Evolutionary conservation across 208 protist species (phyloP).

Genomic region (Wallacemonas rigidus): DNA sequence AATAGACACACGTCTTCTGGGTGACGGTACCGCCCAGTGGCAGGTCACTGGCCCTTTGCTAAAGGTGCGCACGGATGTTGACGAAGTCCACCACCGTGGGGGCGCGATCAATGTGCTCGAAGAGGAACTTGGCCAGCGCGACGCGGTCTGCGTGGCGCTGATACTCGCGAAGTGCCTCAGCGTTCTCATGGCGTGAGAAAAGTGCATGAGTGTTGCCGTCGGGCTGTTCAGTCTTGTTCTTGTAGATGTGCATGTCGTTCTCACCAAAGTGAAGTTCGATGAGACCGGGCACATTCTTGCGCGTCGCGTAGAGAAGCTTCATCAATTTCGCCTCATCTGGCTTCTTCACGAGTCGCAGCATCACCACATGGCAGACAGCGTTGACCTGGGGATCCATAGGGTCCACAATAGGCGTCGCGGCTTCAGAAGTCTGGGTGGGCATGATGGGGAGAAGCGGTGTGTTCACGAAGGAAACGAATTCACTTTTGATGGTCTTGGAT

Average conservation of each 20-base stretch:
- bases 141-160: constrained; percentile 39
- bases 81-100: constrained; percentile 60
- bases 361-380: constrained; percentile 45
- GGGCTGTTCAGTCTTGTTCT: constrained; percentile 30
- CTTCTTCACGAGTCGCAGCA: constrained; percentile 36
- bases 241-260: constrained; percentile 43
- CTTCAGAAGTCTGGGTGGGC: not conserved
- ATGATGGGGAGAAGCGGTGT: not conserved
- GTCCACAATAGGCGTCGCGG: not conserved
- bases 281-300: constrained; percentile 39
- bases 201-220: constrained; percentile 52
- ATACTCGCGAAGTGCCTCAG: constrained; percentile 34
- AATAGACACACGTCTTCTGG: too few relatives aligned
- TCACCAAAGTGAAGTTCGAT: constrained; percentile 70
- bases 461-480: too few relatives aligned
- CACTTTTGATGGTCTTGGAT: too few relatives aligned
- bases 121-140: constrained; percentile 37
- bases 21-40: too few relatives aligned
- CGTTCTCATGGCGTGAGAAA: constrained; percentile 48
- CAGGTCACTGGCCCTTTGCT: not conserved
- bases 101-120: constrained; percentile 24
- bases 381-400: constrained; percentile 29
- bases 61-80: constrained; percentile 44
- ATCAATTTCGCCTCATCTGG: constrained; percentile 33
- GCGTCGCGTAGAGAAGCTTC: constrained; percentile 30